Evolutionary conservation across 805 yeast genomes (phyloP).

Genomic region (Saccharomyces eubayanus): DNA sequence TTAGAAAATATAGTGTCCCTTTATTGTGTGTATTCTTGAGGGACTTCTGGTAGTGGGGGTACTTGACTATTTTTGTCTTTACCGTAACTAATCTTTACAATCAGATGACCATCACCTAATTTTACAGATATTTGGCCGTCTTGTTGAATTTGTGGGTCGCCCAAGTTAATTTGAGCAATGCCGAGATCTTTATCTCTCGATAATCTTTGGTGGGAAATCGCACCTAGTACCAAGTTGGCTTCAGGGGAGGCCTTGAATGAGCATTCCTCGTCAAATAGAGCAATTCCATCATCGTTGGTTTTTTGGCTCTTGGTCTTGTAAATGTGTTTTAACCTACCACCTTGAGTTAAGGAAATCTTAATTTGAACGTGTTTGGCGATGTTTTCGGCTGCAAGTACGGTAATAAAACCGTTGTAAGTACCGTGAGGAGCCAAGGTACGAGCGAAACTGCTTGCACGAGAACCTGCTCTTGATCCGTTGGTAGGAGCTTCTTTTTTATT

Average conservation of each 20-base stretch:
- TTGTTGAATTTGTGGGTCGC: slow-evolving; percentile 33
- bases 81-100: slow-evolving; percentile 24
- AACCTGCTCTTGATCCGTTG: not conserved
- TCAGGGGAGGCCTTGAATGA: slow-evolving; percentile 60
- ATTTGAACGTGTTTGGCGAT: slow-evolving; percentile 41
- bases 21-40: slow-evolving; percentile 5
- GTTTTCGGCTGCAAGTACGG: slow-evolving; percentile 42
- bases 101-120: slow-evolving; percentile 25
- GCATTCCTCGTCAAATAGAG: slow-evolving; percentile 54
- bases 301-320: slow-evolving; percentile 57
- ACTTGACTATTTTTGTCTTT: slow-evolving; percentile 1
- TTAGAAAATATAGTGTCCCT: not conserved
- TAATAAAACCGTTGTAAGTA: slow-evolving; percentile 43
- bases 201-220: slow-evolving; percentile 60
- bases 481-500: not conserved
- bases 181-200: slow-evolving; percentile 65
- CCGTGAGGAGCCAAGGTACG: slow-evolving; percentile 28
- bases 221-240: slow-evolving; percentile 50
- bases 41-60: slow-evolving; percentile 11
- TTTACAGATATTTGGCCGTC: slow-evolving; percentile 26
- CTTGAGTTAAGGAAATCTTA: slow-evolving; percentile 42
- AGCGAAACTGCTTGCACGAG: slow-evolving; percentile 20
- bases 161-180: slow-evolving; percentile 43
- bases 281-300: slow-evolving; percentile 36
- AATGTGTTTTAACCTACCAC: slow-evolving; percentile 44